A percentile compares a stretch with the other conserved stretches of the same genome.
Conservation (phyloP, 176 grass and related monocot genomes). For the Musa schizocarpa region DNA sequence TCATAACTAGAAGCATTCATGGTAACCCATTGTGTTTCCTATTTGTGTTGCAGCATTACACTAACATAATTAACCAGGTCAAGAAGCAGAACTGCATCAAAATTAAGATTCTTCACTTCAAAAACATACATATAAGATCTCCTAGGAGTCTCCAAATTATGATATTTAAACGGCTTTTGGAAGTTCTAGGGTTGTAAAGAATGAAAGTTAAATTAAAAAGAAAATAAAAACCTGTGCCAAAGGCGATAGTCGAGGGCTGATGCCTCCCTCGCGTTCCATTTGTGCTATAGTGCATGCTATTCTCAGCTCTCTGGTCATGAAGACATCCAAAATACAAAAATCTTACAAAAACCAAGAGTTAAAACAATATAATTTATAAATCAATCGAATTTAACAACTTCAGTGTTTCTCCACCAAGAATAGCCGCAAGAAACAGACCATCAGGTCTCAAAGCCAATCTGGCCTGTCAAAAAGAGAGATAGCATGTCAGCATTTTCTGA, state of each 20-base stretch:
- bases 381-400: conserved; percentile 42
- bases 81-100: too few species aligned
- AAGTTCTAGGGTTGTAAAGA: too few species aligned
- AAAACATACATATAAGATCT: neutral
- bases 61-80: too few species aligned
- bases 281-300: conserved; percentile 94
- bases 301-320: conserved; percentile 63
- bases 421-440: conserved; percentile 82
- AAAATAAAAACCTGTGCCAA: conserved; percentile 67
- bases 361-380: conserved; percentile 10
- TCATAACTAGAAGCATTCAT: too few species aligned
- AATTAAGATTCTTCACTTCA: too few species aligned
- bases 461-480: conserved; percentile 47
- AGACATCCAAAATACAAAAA: conserved; percentile 8
- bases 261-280: conserved; percentile 92
- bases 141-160: neutral
- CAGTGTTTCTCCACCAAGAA: conserved; percentile 88
- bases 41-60: too few species aligned
- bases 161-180: too few species aligned
- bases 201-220: conserved; percentile 9
- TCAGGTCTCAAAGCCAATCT: conserved; percentile 79
- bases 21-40: too few species aligned
- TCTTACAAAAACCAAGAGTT: conserved; percentile 7
- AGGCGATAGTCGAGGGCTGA: conserved; percentile 88
- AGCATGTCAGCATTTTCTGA: conserved; percentile 6